phyloP scores from a whole-genome alignment of 2,329 filamentous ascomycete species.

The Fusarium coffeatum region DNA sequence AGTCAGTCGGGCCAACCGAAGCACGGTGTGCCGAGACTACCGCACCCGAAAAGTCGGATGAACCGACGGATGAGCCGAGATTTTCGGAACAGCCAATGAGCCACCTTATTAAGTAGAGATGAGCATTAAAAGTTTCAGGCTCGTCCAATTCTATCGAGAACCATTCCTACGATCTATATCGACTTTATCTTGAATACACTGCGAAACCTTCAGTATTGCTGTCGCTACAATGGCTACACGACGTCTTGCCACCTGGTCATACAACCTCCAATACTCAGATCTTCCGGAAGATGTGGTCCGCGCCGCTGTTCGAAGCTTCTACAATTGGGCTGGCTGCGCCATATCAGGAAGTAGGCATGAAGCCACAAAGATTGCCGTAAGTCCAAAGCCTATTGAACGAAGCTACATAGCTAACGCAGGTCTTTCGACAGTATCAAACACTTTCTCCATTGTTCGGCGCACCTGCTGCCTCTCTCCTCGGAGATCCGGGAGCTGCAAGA shows the following conservation, averaged over 20 bases:
- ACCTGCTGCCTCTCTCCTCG: neutral
- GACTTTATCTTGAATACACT: neutral
- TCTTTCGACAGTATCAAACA: neutral
- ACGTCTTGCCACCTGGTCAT: conserved; percentile 4
- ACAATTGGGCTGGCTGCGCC: conserved; percentile 5
- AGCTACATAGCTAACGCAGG: neutral
- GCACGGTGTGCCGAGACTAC: neutral
- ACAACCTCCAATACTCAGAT: conserved; percentile 7
- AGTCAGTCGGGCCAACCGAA: neutral
- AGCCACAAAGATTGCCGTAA: neutral
- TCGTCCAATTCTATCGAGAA: no score
- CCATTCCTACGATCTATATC: neutral
- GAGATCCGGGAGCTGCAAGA: neutral
- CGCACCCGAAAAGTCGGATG: neutral
- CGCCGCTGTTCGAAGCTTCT: conserved; percentile 10
- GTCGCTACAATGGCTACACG: conserved; percentile 1
- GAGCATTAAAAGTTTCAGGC: neutral
- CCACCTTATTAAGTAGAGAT: neutral
- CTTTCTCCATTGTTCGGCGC: neutral
- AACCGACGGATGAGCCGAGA: conserved; percentile 11
- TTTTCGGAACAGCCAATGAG: neutral
- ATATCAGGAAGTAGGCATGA: conserved; percentile 6
- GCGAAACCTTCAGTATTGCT: neutral
- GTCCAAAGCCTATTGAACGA: rapidly evolving
- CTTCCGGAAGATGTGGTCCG: neutral